Base-by-base conservation (phyloP, 2,329 filamentous ascomycete genomes). In the Mycosphaerelloides madeirae region DNA sequence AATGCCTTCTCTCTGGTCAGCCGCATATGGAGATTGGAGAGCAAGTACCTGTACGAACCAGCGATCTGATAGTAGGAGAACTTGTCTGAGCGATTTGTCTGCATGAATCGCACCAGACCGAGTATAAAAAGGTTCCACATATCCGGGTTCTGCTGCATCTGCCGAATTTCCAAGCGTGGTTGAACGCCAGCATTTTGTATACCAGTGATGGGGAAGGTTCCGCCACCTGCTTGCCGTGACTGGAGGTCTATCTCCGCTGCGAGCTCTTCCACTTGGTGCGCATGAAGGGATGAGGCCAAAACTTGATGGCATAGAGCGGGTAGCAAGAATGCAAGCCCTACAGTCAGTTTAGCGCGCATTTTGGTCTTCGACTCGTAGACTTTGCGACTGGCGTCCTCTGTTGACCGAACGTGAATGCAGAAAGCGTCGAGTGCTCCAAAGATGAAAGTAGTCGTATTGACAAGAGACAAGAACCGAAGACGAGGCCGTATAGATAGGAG, bases 21-120 rank as follows among this genome's bases (percentile, higher is more conserved):
- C 22, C 3, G 7, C n/a, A 2, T 29, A n/a, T 4, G 19, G 6
- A 19, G 3, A 14, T 13, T 18, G 3, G 16, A 14, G 20, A 14
- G 15, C 36, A 11, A 25, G 25, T 25, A 14, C 14, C 8, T 20
- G 9, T 8, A 45, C 76, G 48, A 65, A 86, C 87, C 85, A 48
- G 84, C 78, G 56, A 94, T 77, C 59, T 87, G 80, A 67, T 89
- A 94, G 72, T 81, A 93, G 31, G 87, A 91, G 29, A 84, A 72
- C 43, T 74, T 72, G 49, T 80, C 72, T 22, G 72, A 70, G 66
- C 88, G 83, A 52, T 81, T 70, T 44, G 78, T 78, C 49, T 73
- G 76, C 66, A 87, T 82, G 70, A 91, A 80, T 68, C 81, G 80
- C 62, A 79, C 79, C 56, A 93, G 74, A 11, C 83, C 84, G 38